These are phyloP conservation scores for Aspergillus bertholletiae DNA, from an alignment of 495 filamentous ascomycete species.

Conservation along the genomic window DNA sequence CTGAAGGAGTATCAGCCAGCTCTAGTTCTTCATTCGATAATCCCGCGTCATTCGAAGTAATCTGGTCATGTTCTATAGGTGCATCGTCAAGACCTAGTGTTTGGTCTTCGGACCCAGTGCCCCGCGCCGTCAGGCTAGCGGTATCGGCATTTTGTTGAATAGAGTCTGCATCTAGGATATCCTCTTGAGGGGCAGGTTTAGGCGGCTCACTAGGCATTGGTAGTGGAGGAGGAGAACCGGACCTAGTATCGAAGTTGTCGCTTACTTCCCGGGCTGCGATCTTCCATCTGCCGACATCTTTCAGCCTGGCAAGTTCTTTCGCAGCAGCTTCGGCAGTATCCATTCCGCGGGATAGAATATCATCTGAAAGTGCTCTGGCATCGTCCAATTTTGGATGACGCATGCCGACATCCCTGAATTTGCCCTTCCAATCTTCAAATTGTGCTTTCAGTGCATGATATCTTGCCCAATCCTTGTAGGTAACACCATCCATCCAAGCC, in stretches of 20 bases:
- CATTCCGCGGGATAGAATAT: slow-evolving; percentile 76
- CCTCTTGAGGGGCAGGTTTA: slow-evolving; percentile 35
- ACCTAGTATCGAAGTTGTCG: slow-evolving; percentile 67
- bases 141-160: neutral
- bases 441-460: slow-evolving; percentile 82
- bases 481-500: slow-evolving; percentile 93
- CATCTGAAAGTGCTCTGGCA: slow-evolving; percentile 64
- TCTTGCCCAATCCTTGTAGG: slow-evolving; percentile 93
- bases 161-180: slow-evolving; percentile 2
- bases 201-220: slow-evolving; percentile 39
- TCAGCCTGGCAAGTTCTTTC: slow-evolving; percentile 76
- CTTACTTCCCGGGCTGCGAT: slow-evolving; percentile 69
- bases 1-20: neutral
- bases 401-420: slow-evolving; percentile 68
- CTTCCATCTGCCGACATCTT: slow-evolving; percentile 85
- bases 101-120: slow-evolving; percentile 2
- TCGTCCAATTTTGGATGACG: slow-evolving; percentile 67
- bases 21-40: neutral
- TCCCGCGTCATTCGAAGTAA: neutral
- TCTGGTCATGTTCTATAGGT: neutral
- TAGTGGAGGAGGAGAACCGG: slow-evolving; percentile 42
- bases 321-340: slow-evolving; percentile 73
- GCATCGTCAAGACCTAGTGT: neutral
- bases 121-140: neutral
- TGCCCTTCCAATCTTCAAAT: slow-evolving; percentile 80